A percentile compares a stretch with the other conserved stretches of the same genome.
These are phyloP conservation scores for Podaxis carcinomalis DNA, from an alignment of 768 basidiomycete genomes.

Conservation along the genomic window DNA sequence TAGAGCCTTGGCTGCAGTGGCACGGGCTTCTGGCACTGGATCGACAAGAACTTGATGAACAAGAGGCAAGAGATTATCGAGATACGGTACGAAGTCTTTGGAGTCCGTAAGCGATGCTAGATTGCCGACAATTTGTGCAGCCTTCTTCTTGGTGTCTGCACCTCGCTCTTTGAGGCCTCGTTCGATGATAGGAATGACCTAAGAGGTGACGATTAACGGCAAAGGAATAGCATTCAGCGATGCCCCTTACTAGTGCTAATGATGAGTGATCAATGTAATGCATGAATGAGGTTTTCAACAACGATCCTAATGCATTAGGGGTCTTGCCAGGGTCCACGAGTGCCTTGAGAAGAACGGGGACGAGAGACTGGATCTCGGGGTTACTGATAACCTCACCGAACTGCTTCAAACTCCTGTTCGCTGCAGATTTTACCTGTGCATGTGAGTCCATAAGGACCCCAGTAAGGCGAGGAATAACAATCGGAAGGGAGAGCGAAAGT, in stretches of 20 bases:
- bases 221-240: not conserved
- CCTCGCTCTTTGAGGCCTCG: constrained; percentile 88
- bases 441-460: constrained; percentile 96
- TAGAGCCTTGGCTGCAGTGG: constrained; percentile 94
- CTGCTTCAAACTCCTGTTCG: constrained; percentile 93
- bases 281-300: constrained; percentile 93
- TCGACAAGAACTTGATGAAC: constrained; percentile 92
- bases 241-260: constrained; percentile 68
- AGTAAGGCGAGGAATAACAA: constrained; percentile 94
- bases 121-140: constrained; percentile 97
- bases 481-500: constrained; percentile 89
- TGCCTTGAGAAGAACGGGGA: constrained; percentile 87
- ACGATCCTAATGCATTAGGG: constrained; percentile 72
- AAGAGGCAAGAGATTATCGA: constrained; percentile 83
- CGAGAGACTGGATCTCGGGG: constrained; percentile 91
- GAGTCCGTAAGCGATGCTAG: constrained; percentile 85
- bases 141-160: constrained; percentile 92
- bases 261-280: constrained; percentile 99
- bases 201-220: not conserved
- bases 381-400: constrained; percentile 99
- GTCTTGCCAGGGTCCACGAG: constrained; percentile 94
- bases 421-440: constrained; percentile 88
- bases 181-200: constrained; percentile 95
- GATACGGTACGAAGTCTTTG: constrained; percentile 92
- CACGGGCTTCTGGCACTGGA: constrained; percentile 96